Percentiles rank a stretch among this genome's conserved stretches.
Conservation (phyloP, 2,329 filamentous ascomycete species). For the Helotiales sp. region DNA sequence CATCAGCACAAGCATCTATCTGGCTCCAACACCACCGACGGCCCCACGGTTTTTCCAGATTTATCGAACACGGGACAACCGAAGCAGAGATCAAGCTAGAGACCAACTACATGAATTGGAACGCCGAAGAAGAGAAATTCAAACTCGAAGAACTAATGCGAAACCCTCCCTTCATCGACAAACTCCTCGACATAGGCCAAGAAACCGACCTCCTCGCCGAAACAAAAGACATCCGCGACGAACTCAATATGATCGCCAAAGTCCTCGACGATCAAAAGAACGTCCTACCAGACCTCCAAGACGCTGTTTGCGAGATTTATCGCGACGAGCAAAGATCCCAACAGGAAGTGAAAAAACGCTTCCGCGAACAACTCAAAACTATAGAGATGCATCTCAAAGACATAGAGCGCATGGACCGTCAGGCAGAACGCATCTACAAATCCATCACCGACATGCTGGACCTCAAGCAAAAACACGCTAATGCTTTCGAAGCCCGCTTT, state of each 20-base stretch:
- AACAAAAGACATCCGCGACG: constrained; percentile 54
- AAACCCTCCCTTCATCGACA: constrained; percentile 38
- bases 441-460: constrained; percentile 69
- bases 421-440: constrained; percentile 77
- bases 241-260: constrained; percentile 53
- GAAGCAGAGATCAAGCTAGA: constrained; percentile 11
- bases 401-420: constrained; percentile 72
- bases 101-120: constrained; percentile 21
- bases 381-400: constrained; percentile 36
- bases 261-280: constrained; percentile 44
- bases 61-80: constrained; percentile 16
- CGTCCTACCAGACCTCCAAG: constrained; percentile 35
- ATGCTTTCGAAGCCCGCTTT: constrained; percentile 40
- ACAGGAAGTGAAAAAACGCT: constrained; percentile 34
- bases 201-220: constrained; percentile 51
- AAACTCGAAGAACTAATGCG: constrained; percentile 31
- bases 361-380: constrained; percentile 31
- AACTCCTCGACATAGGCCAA: constrained; percentile 48
- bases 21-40: constrained; percentile 35
- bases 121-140: constrained; percentile 42
- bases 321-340: constrained; percentile 30
- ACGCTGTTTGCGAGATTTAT: constrained; percentile 36
- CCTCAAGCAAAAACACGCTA: constrained; percentile 40
- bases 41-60: constrained; percentile 26
- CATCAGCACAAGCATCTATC: constrained; percentile 35